phyloP scores from a whole-genome alignment of 1,284 basidiomycete genomes.

The Kwoniella shivajii region DNA sequence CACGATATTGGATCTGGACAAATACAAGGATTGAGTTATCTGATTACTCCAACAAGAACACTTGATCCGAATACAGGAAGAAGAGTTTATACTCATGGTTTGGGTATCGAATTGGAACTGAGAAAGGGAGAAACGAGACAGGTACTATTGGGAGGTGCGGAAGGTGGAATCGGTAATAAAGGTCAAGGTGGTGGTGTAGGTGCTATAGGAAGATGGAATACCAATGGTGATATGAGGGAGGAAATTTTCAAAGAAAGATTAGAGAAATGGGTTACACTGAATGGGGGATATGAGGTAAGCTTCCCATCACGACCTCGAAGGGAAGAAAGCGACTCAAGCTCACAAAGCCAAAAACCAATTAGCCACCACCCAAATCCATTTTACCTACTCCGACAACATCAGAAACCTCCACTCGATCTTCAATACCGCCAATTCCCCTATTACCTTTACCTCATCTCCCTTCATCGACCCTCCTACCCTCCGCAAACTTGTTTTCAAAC shows the following conservation, averaged over 20 bases:
- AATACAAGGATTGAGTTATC: conserved; percentile 35
- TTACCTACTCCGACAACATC: conserved; percentile 46
- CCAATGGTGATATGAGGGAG: conserved; percentile 42
- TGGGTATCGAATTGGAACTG: conserved; percentile 51
- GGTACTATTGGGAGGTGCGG: conserved; percentile 34
- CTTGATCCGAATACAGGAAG: conserved; percentile 41
- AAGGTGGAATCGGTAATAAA: conserved; percentile 41
- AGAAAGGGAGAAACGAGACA: conserved; percentile 49
- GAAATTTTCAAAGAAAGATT: conserved; percentile 41
- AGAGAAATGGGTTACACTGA: conserved; percentile 50
- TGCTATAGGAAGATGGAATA: conserved; percentile 52
- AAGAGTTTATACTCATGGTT: conserved; percentile 48
- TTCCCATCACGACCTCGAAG: not conserved
- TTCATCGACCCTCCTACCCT: conserved; percentile 27
- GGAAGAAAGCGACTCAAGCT: not conserved
- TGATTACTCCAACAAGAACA: conserved; percentile 52
- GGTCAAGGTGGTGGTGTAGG: conserved; percentile 50
- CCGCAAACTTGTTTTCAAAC: conserved; percentile 35
- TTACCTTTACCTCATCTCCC: conserved; percentile 46
- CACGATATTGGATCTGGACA: conserved; percentile 5
- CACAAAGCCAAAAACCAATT: not conserved
- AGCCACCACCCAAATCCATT: conserved; percentile 20
- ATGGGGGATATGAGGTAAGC: conserved; percentile 42
- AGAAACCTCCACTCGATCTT: conserved; percentile 23
- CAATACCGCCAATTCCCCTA: conserved; percentile 50